Base-by-base conservation (phyloP, 2,329 filamentous ascomycete genomes). In the Microsporum canis region DNA sequence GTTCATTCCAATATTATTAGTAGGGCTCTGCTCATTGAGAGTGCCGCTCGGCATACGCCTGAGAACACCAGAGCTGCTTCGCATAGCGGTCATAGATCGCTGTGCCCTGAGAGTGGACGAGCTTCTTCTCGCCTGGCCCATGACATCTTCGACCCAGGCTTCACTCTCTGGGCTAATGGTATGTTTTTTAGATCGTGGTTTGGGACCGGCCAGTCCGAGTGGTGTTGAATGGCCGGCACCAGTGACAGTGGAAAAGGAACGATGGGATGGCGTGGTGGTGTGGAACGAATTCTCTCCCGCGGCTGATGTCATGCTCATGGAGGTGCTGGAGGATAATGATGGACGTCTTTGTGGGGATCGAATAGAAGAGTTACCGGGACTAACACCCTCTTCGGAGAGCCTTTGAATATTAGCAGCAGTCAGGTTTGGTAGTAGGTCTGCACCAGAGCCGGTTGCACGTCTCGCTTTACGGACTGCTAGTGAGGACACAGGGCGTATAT, bases 81-180 rank as follows among this genome's bases (percentile, higher is more conserved):
- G 58, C 12, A 62, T 43, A 23, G 62, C 29, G 61, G 64, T 47
- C 53, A 59, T 58, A 49, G 66, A 61, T 17, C 57, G 65, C 34
- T 70, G 68, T 14, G 70, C 65, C 0, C 70, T 69, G 14, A 73
- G 69, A 6, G 71, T 61, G 3, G 73, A 72, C 3, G 72, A 71
- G 14, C 72, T 72, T 41, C 71, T 69, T 47, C 76, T 69, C 5
- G 76, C 76, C 66, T 77, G 75, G 39, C 75, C 74, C 31, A 78
- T 70, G 23, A 78, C 73, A 59, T 75, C 74, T 65, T 77, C 74
- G 7, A 78, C 76, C 77, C 77, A 79, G 1, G 76, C 75, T 64
- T 78, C 76, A 62, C 76, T 76, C 57, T 77, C 74, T 2, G 75
- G 73, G 27, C 70, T 76, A 66, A 77, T 77, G 4, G 74, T 74